Evolutionary conservation across 805 yeast genomes (phyloP), one percentile per base, ranked within the genome.

Genomic region (Metschnikowia amazonensis): DNA sequence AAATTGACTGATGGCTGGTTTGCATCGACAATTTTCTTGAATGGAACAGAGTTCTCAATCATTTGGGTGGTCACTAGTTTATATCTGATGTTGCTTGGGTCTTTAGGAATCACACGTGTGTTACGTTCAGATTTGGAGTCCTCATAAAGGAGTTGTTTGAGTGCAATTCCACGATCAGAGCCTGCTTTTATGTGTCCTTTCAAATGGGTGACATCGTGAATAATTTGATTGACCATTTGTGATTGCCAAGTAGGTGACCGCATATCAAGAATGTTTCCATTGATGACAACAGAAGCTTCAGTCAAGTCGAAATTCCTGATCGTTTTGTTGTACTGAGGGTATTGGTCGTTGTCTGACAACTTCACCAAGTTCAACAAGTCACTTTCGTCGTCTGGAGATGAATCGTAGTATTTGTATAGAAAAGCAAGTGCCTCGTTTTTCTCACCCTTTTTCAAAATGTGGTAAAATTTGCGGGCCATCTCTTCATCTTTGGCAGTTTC

Each of bases 261-360:
- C 52, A 83, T 70, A 3, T 73, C 74, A 47, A 70, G 65, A 14
- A 86, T 74, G 5, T 82, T 81, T 36, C 98, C 98, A 62, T 92
- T 86, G 24, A 80, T 78, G 41, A 89, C 73, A 3, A 88, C 66
- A 0, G 76, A 62, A 0, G 92, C 82, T 1, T 61, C 59, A 0
- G 56, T 55, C 23, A 82, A 62, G 5, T 76, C 71, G 41, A 60
- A 66, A 31, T 47, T 56, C 10, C 52, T 42, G 10, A 66, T 58
- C 6, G 66, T 56, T 9, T 47, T 51, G 46, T 53, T 36, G 45
- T 60, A 62, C 3, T 57, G 45, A 6, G 44, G 48, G 14, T 53
- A 50, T 25, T 53, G 45, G 21, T 53, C 58, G 6, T 55, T 58
- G 3, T 40, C 48, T 0, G 62, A 54, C 9, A 59, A 28, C 5